Evolutionary conservation across 805 yeast genomes (phyloP).

Genomic region (Saccharomycopsis synnaedendra): DNA sequence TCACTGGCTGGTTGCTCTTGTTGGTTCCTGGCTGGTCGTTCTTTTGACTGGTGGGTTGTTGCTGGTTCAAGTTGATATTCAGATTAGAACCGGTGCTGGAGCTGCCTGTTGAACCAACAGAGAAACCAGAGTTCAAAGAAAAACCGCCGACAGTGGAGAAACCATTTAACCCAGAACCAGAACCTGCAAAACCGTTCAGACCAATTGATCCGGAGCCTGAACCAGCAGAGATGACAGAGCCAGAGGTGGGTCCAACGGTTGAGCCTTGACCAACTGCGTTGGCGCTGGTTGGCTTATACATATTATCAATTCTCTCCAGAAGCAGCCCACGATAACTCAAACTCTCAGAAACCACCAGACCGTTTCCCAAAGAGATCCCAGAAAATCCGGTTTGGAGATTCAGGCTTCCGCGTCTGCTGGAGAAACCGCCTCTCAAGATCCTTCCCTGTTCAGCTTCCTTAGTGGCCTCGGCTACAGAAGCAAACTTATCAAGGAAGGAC

Average conservation of each 20-base stretch:
- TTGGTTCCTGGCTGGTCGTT: no score
- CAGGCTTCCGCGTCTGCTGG: constrained; percentile 24
- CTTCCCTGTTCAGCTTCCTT: constrained; percentile 48
- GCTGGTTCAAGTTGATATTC: no score
- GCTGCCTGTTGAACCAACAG: no score
- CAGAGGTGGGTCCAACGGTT: constrained; percentile 4
- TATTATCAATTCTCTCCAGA: constrained; percentile 48
- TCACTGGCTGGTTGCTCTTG: no score
- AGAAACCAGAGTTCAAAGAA: no score
- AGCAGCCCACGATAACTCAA: constrained; percentile 15
- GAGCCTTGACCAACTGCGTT: neutral
- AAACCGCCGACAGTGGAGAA: no score
- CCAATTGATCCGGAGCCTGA: constrained; percentile 1
- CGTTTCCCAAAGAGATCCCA: no score
- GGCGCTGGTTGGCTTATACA: constrained; percentile 3
- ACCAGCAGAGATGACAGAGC: constrained; percentile 2
- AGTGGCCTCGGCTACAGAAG: constrained; percentile 58
- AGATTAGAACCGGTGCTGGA: no score
- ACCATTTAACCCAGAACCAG: constrained; percentile 5
- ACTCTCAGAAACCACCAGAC: neutral
- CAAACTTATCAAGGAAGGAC: constrained; percentile 49
- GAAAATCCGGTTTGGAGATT: no score
- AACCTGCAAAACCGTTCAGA: neutral
- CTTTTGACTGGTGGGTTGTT: no score
- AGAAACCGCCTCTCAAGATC: constrained; percentile 24